Percentiles rank a stretch among this genome's conserved stretches.
Conservation (phyloP, 805 yeast species). For the Scheffersomyces coipomensis region DNA sequence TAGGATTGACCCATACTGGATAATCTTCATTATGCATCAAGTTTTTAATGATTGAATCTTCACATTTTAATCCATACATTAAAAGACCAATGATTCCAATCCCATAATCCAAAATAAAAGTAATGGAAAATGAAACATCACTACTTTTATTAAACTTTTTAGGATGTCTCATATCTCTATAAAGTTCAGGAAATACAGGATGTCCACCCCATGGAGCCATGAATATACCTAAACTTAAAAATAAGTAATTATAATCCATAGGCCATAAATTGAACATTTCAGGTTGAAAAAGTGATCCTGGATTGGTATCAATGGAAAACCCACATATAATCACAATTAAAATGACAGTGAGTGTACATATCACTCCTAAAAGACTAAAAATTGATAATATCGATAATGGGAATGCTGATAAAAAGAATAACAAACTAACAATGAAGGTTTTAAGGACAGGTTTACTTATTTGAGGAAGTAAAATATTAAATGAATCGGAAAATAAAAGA, state of each 20-base stretch:
- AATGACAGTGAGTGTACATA: conserved; percentile 52
- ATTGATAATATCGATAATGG: conserved; percentile 56
- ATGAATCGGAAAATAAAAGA: conserved; percentile 60
- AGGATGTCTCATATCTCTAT: conserved; percentile 71
- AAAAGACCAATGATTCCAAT: conserved; percentile 69
- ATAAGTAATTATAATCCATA: conserved; percentile 26
- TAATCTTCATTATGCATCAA: conserved; percentile 65
- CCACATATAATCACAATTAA: conserved; percentile 51
- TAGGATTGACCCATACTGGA: conserved; percentile 51
- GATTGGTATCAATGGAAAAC: conserved; percentile 30
- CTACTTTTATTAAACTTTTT: conserved; percentile 53
- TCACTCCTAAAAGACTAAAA: conserved; percentile 55
- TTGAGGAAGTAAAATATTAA: conserved; percentile 45
- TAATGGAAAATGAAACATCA: conserved; percentile 54
- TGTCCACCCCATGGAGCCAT: conserved; percentile 88
- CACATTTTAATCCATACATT: conserved; percentile 73
- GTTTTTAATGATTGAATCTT: conserved; percentile 77
- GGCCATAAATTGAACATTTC: conserved; percentile 43
- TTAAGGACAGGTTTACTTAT: conserved; percentile 40
- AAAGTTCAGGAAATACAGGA: conserved; percentile 73
- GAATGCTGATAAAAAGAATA: conserved; percentile 51
- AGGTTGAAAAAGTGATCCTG: conserved; percentile 55
- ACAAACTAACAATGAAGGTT: conserved; percentile 29
- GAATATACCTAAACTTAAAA: conserved; percentile 60
- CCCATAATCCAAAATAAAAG: conserved; percentile 55